These are phyloP conservation scores for Botrytis squamosa DNA, from an alignment of 2,329 filamentous ascomycete species.

Conservation along the genomic window DNA sequence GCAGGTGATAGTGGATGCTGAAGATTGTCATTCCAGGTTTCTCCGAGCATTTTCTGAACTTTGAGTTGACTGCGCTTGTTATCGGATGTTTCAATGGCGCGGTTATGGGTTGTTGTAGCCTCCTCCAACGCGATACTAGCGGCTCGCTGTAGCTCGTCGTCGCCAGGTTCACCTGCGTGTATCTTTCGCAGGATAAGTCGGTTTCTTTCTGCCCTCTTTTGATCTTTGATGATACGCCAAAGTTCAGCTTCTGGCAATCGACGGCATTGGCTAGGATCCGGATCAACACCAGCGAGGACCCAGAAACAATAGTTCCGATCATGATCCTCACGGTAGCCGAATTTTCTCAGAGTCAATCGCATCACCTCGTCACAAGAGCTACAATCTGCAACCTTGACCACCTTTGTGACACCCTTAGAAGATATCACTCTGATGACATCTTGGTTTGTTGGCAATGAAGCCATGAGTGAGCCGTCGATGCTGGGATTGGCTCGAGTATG, in stretches of 20 bases:
- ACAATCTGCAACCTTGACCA: slow-evolving; percentile 89
- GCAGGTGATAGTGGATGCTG: slow-evolving; percentile 85
- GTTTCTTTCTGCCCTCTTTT: slow-evolving; percentile 80
- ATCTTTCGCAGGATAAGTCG: slow-evolving; percentile 89
- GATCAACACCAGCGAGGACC: slow-evolving; percentile 80
- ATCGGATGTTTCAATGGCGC: slow-evolving; percentile 57
- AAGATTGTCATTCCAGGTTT: slow-evolving; percentile 76
- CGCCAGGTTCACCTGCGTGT: slow-evolving; percentile 85
- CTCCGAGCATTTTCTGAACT: slow-evolving; percentile 84
- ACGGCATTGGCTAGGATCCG: slow-evolving; percentile 77
- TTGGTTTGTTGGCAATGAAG: slow-evolving; percentile 79
- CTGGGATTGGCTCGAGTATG: slow-evolving; percentile 81
- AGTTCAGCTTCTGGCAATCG: slow-evolving; percentile 84
- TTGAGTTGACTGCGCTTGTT: slow-evolving; percentile 83
- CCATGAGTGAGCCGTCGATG: slow-evolving; percentile 82
- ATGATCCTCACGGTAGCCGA: slow-evolving; percentile 83
- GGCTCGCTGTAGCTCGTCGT: slow-evolving; percentile 81
- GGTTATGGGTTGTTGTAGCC: slow-evolving; percentile 68
- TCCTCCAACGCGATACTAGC: slow-evolving; percentile 89
- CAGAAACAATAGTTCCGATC: slow-evolving; percentile 97
- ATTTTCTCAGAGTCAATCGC: slow-evolving; percentile 82
- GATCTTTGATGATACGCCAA: slow-evolving; percentile 86
- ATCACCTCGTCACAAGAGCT: slow-evolving; percentile 91
- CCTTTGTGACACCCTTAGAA: slow-evolving; percentile 85
- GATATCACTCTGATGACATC: slow-evolving; percentile 92